A percentile compares a stretch with the other conserved stretches of the same genome.
Conservation (phyloP, 129 eudicot species). For the Flaveria brownii region DNA sequence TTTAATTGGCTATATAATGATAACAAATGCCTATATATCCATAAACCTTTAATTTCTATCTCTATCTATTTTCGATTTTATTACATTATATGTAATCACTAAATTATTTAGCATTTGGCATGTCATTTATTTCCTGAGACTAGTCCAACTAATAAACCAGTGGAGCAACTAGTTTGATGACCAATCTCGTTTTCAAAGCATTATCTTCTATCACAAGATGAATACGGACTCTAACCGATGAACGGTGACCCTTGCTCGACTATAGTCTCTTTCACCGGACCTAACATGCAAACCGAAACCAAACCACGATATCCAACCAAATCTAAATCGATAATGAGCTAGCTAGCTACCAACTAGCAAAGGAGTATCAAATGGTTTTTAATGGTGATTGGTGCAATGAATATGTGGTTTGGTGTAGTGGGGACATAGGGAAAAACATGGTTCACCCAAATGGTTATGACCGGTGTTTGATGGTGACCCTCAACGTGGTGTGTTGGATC, state of each 20-base stretch:
- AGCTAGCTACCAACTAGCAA: conserved; percentile 1
- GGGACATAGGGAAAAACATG: conserved; percentile 23
- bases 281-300: background rate
- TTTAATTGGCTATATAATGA: no score
- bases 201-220: no score
- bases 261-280: background rate
- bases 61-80: no score
- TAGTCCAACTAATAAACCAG: background rate
- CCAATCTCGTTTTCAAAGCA: no score
- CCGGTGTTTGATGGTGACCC: conserved; percentile 36
- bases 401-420: conserved; percentile 33
- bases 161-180: no score
- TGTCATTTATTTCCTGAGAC: background rate
- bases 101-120: background rate
- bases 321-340: background rate
- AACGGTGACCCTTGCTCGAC: background rate
- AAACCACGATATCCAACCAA: background rate
- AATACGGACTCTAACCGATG: background rate
- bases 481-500: conserved; percentile 38
- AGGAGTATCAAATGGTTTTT: background rate
- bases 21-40: no score
- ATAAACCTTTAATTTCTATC: no score
- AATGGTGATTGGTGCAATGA: conserved; percentile 20
- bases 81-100: no score
- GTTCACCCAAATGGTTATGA: conserved; percentile 19